Evolutionary conservation across 495 filamentous ascomycete genomes (phyloP).

Genomic region (Penicillium subrubescens): DNA sequence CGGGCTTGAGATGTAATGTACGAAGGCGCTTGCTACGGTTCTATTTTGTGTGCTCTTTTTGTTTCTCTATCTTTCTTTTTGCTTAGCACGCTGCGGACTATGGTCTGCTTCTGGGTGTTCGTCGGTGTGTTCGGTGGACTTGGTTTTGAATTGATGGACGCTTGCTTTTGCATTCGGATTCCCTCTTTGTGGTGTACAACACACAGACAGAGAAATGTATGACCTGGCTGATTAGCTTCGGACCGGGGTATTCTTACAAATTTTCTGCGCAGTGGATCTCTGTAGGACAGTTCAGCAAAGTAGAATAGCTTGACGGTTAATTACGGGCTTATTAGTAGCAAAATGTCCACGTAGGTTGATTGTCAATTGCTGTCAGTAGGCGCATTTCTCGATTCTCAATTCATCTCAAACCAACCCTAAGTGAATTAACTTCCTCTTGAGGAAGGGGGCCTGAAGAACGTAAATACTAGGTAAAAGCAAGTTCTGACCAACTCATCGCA

Average conservation of each 20-base stretch:
- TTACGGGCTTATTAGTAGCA: neutral
- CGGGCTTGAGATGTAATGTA: constrained; percentile 7
- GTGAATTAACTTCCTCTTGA: neutral
- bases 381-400: no score
- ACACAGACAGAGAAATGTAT: constrained; percentile 10
- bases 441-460: neutral
- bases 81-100: constrained; percentile 18
- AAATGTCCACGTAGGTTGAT: neutral
- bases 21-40: constrained; percentile 21
- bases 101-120: constrained; percentile 24
- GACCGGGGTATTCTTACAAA: neutral
- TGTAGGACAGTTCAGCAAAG: neutral
- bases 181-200: constrained; percentile 17
- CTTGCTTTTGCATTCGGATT: constrained; percentile 10
- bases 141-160: constrained; percentile 16
- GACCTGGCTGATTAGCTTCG: neutral
- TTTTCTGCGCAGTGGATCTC: neutral
- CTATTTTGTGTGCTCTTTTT: neutral
- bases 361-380: no score
- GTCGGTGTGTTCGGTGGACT: constrained; percentile 10
- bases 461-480: neutral
- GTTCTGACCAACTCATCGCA: neutral
- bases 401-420: neutral
- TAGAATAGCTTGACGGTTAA: no score
- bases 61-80: constrained; percentile 5